These are phyloP conservation scores for Marasmius oreades DNA, from an alignment of 1,284 basidiomycete genomes.

Conservation along the genomic window DNA sequence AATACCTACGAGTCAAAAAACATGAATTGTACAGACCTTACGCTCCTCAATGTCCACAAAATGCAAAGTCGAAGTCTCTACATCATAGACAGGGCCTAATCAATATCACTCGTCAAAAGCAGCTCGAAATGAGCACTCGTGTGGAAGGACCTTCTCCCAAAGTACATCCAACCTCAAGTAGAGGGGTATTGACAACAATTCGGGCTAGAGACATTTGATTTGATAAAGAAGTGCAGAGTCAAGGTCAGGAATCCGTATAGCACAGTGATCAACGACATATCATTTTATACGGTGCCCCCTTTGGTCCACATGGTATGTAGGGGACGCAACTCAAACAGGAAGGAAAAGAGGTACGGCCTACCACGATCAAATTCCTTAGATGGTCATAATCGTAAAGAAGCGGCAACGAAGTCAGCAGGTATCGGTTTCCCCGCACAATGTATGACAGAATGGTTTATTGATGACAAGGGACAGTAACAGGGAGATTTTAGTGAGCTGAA, in stretches of 20 bases:
- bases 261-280: background rate
- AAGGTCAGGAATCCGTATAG: background rate
- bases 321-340: too few relatives aligned
- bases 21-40: slow-evolving; percentile 33
- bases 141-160: slow-evolving; percentile 58
- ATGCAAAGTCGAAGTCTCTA: slow-evolving; percentile 47
- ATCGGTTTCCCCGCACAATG: background rate
- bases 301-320: too few relatives aligned
- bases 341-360: too few relatives aligned
- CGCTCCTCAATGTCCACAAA: slow-evolving; percentile 65
- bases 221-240: background rate
- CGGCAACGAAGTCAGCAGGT: background rate
- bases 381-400: too few relatives aligned
- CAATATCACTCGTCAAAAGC: background rate
- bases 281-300: background rate
- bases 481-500: slow-evolving; percentile 12
- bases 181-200: slow-evolving; percentile 37
- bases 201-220: background rate
- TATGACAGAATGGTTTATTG: background rate
- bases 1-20: background rate
- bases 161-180: slow-evolving; percentile 53
- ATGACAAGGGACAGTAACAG: background rate
- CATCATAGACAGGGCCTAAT: slow-evolving; percentile 60
- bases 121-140: background rate
- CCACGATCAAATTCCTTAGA: too few relatives aligned